These are phyloP conservation scores for Botrytis fragariae DNA, from an alignment of 2,329 filamentous ascomycete species.

Conservation along the genomic window DNA sequence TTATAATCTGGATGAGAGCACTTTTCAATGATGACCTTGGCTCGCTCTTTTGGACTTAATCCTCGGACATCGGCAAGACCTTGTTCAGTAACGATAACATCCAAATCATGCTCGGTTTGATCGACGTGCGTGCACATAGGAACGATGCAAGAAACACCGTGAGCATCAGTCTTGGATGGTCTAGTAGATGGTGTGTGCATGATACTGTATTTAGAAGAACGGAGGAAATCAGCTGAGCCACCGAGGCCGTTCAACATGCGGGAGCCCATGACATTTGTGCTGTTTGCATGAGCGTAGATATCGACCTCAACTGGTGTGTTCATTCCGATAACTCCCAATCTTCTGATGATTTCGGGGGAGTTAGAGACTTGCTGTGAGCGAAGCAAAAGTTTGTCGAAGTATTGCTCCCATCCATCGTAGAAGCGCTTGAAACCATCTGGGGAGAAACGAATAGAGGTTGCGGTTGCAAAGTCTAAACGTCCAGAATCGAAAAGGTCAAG, in stretches of 20 bases:
- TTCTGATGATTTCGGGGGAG: conserved; percentile 84
- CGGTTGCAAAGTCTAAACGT: conserved; percentile 83
- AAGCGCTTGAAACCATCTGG: conserved; percentile 89
- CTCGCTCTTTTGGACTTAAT: conserved; percentile 74
- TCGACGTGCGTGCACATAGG: conserved; percentile 91
- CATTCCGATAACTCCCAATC: conserved; percentile 87
- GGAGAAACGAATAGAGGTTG: conserved; percentile 86
- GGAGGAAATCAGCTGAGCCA: conserved; percentile 78
- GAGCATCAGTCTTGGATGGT: conserved; percentile 77
- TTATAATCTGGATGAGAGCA: conserved; percentile 83
- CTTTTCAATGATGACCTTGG: conserved; percentile 81
- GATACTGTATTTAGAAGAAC: conserved; percentile 78
- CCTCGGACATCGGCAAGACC: conserved; percentile 84
- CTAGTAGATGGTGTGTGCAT: conserved; percentile 88
- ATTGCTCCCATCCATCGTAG: conserved; percentile 80
- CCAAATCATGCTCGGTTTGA: conserved; percentile 89
- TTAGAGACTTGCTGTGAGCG: conserved; percentile 88
- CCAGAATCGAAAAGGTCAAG: conserved; percentile 88
- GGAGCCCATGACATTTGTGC: conserved; percentile 82
- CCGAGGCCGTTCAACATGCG: conserved; percentile 86
- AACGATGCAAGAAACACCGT: conserved; percentile 83
- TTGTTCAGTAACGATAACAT: conserved; percentile 74
- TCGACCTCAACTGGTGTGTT: conserved; percentile 93
- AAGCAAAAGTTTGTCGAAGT: conserved; percentile 78
- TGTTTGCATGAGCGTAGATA: conserved; percentile 92